Base-by-base conservation (phyloP, 2,329 filamentous ascomycete species). In the Macrophomina pseudophaseolina region DNA sequence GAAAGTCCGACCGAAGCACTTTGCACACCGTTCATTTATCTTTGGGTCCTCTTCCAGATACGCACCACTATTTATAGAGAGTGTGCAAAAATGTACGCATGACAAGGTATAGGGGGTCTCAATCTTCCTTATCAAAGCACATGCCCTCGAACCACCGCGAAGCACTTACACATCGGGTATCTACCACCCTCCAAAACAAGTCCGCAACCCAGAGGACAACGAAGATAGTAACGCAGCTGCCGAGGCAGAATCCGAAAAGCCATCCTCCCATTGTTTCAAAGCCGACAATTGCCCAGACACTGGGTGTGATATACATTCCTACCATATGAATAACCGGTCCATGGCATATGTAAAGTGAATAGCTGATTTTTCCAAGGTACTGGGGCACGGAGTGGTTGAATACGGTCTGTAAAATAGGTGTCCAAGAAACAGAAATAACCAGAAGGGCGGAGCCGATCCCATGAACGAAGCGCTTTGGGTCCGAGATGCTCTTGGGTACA, bases 241-340 rank as follows among this genome's bases (percentile, higher is more conserved):
- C 53, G 11, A 28, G 8, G n/a, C 30, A 32, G 23, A 56, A 56
- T 28, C 53, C 53, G 42, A 56, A 38, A n/a, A 56, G 14, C 53
- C 53, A 56, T 14, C n/a, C 8, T 6, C 5, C 33, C 53, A 56
- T 56, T 8, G 53, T 56, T 28, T 56, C 53, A 6, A 28, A 56
- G 4, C 53, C 53, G 8, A n/a, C 14, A 7, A 35, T n/a, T 1
- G 12, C 9, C 51, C 51, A 53, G 14, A 53, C 7, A 5, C 30
- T 35, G 3, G 51, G 51, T 30, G 51, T 53, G 5, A 53, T 5
- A 8, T 16, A 40, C 53, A 56, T 56, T 12, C 53, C 53, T 6
- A 56, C 33, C 53, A 56, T 56, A 8, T 56, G 53, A 12, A 56
- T 56, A n/a, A 56, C 18, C n/a, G 53, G 53, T 6, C 53, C 53